These are phyloP conservation scores for Dothidotthia symphoricarpi DNA, from an alignment of 2,329 filamentous ascomycete species.

Conservation along the genomic window DNA sequence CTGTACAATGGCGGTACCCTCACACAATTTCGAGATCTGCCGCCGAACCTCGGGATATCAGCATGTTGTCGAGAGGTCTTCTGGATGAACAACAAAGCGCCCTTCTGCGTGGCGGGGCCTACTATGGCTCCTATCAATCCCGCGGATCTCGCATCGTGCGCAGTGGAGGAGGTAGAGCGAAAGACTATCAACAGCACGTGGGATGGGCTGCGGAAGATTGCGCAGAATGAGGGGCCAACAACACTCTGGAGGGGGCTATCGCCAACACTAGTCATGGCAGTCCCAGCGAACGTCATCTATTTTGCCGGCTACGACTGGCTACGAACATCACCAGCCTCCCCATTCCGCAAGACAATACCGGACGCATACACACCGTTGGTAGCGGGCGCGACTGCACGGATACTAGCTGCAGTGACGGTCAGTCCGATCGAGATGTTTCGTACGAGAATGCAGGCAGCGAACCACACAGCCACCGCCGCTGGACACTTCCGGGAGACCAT, in stretches of 20 bases:
- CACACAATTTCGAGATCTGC: slow-evolving; percentile 63
- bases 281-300: slow-evolving; percentile 96
- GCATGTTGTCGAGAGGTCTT: slow-evolving; percentile 97
- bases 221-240: slow-evolving; percentile 80
- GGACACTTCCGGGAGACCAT: slow-evolving; percentile 79
- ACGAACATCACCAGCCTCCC: slow-evolving; percentile 69
- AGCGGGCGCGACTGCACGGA: slow-evolving; percentile 74
- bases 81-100: slow-evolving; percentile 82
- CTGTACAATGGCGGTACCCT: slow-evolving; percentile 29
- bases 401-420: slow-evolving; percentile 78
- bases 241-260: slow-evolving; percentile 91
- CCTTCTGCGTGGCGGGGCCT: slow-evolving; percentile 73
- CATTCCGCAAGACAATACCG: slow-evolving; percentile 56
- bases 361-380: slow-evolving; percentile 76
- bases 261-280: slow-evolving; percentile 90
- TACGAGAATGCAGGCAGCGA: slow-evolving; percentile 83
- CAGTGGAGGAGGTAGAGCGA: slow-evolving; percentile 80
- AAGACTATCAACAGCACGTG: slow-evolving; percentile 86
- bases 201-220: slow-evolving; percentile 91
- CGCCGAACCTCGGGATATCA: slow-evolving; percentile 84
- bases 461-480: slow-evolving; percentile 44
- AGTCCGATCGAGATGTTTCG: slow-evolving; percentile 92
- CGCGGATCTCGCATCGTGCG: slow-evolving; percentile 63
- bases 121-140: slow-evolving; percentile 47
- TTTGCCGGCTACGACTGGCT: slow-evolving; percentile 98